phyloP scores from a whole-genome alignment of 2,329 filamentous ascomycete species.

The Canariomyces notabilis region DNA sequence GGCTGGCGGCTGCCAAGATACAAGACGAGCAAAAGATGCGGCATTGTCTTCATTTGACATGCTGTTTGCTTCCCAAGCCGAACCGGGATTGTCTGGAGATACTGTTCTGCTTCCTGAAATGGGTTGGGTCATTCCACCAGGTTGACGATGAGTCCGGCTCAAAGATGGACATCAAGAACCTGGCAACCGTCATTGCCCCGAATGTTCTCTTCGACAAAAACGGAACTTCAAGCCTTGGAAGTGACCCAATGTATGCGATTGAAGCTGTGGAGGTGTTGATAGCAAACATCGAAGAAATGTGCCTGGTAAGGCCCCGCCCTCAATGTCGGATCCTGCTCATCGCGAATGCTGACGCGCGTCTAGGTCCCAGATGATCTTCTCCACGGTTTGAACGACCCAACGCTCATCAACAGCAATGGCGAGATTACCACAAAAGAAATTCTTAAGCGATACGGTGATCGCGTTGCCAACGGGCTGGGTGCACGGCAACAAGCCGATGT shows the following conservation, averaged over 20 bases:
- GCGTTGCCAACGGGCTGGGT: slow-evolving; percentile 40
- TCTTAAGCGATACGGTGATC: slow-evolving; percentile 84
- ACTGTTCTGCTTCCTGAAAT: slow-evolving; percentile 91
- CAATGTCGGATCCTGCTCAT: background rate
- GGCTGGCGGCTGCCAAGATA: slow-evolving; percentile 86
- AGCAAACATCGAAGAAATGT: slow-evolving; percentile 92
- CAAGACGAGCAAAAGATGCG: slow-evolving; percentile 74
- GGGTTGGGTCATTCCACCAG: slow-evolving; percentile 95
- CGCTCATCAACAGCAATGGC: slow-evolving; percentile 72
- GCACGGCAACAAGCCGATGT: slow-evolving; percentile 57
- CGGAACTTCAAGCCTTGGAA: slow-evolving; percentile 65
- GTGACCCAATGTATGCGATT: slow-evolving; percentile 88
- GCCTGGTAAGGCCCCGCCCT: slow-evolving; percentile 65
- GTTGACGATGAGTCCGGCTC: slow-evolving; percentile 95
- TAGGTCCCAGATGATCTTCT: slow-evolving; percentile 92
- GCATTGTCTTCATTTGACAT: slow-evolving; percentile 82
- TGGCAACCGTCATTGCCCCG: slow-evolving; percentile 94
- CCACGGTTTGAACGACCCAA: slow-evolving; percentile 76
- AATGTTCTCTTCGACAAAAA: slow-evolving; percentile 78
- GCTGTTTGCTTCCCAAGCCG: slow-evolving; percentile 85
- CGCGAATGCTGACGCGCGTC: slow-evolving; percentile 23
- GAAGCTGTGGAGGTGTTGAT: slow-evolving; percentile 90
- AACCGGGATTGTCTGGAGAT: slow-evolving; percentile 95
- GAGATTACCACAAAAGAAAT: slow-evolving; percentile 98
- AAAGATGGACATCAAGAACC: slow-evolving; percentile 98